phyloP scores from a whole-genome alignment of 2,329 filamentous ascomycete genomes.

The Arthrobotrys sinensis region DNA sequence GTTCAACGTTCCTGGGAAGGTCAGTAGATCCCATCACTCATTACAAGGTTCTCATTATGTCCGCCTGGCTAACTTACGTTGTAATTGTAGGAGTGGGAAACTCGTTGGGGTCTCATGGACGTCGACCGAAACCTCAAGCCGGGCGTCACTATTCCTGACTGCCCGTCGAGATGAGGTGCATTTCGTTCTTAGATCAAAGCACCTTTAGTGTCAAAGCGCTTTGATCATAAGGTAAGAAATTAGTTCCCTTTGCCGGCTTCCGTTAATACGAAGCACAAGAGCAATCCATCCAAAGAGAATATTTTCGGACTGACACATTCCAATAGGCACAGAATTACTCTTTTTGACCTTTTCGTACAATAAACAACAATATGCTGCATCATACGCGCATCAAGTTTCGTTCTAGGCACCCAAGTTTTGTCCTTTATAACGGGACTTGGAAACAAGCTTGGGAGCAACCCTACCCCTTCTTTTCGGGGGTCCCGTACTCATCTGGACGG shows the following conservation, averaged over 20 bases:
- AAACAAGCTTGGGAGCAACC: slow-evolving; percentile 43
- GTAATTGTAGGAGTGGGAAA: slow-evolving; percentile 82
- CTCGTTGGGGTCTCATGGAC: slow-evolving; percentile 95
- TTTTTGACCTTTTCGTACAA: slow-evolving; percentile 32
- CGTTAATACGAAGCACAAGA: slow-evolving; percentile 30
- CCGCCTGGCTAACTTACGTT: slow-evolving; percentile 59
- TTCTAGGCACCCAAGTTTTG: slow-evolving; percentile 58
- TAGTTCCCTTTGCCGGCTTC: slow-evolving; percentile 26
- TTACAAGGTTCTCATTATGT: background rate
- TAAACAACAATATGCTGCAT: slow-evolving; percentile 33
- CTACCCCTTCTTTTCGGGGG: slow-evolving; percentile 27
- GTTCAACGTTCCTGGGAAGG: slow-evolving; percentile 74
- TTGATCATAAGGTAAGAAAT: slow-evolving; percentile 53
- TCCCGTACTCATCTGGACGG: slow-evolving; percentile 40
- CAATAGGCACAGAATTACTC: slow-evolving; percentile 32
- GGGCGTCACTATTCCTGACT: slow-evolving; percentile 88
- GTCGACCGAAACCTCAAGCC: slow-evolving; percentile 85
- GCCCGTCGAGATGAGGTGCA: slow-evolving; percentile 67
- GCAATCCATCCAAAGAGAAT: slow-evolving; percentile 9
- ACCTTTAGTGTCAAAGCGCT: slow-evolving; percentile 49
- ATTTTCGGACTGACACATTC: slow-evolving; percentile 42
- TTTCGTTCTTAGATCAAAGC: slow-evolving; percentile 43
- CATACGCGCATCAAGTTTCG: slow-evolving; percentile 44
- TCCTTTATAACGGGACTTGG: slow-evolving; percentile 46
- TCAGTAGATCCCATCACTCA: slow-evolving; percentile 26